Conservation (phyloP, 2,329 filamentous ascomycete genomes). For the Neoscytalidium dimidiatum region DNA sequence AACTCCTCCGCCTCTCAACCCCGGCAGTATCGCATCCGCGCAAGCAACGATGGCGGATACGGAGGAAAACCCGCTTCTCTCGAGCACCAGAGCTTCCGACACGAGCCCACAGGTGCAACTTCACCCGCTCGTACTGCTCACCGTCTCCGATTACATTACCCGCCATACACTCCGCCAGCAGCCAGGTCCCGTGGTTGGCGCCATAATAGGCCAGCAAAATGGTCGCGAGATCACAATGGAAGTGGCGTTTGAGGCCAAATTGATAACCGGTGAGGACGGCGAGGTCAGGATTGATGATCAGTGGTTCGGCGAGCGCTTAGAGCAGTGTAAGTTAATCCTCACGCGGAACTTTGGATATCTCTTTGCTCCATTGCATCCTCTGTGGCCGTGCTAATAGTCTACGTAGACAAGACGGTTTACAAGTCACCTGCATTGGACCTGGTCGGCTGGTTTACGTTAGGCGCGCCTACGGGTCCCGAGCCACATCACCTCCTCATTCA, state of each 20-base stretch:
- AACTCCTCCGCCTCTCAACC: not conserved
- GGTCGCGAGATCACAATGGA: conserved; percentile 90
- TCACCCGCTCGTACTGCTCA: conserved; percentile 92
- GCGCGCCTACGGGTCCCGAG: conserved; percentile 71
- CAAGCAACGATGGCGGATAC: conserved; percentile 36
- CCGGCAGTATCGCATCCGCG: not conserved
- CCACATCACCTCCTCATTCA: conserved; percentile 71
- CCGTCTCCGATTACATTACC: conserved; percentile 95
- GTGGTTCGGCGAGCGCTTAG: conserved; percentile 77
- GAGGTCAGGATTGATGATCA: conserved; percentile 63
- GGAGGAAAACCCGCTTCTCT: conserved; percentile 45
- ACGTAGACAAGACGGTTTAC: conserved; percentile 83
- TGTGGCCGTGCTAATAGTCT: conserved; percentile 20
- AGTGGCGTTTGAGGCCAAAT: conserved; percentile 84
- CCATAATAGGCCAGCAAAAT: conserved; percentile 87
- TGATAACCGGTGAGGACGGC: conserved; percentile 51
- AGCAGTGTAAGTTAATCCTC: conserved; percentile 70
- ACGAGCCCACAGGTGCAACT: conserved; percentile 78
- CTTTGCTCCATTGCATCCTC: too few relatives aligned
- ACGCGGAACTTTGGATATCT: not conserved
- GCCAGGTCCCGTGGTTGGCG: conserved; percentile 76
- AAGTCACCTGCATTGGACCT: conserved; percentile 76
- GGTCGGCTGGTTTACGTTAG: conserved; percentile 88
- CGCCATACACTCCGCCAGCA: conserved; percentile 80
- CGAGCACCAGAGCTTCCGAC: conserved; percentile 57